Percentiles rank a stretch among this genome's conserved stretches.
These are phyloP conservation scores for Calonectria henricotiae DNA, from an alignment of 2,329 filamentous ascomycete genomes.

Conservation along the genomic window DNA sequence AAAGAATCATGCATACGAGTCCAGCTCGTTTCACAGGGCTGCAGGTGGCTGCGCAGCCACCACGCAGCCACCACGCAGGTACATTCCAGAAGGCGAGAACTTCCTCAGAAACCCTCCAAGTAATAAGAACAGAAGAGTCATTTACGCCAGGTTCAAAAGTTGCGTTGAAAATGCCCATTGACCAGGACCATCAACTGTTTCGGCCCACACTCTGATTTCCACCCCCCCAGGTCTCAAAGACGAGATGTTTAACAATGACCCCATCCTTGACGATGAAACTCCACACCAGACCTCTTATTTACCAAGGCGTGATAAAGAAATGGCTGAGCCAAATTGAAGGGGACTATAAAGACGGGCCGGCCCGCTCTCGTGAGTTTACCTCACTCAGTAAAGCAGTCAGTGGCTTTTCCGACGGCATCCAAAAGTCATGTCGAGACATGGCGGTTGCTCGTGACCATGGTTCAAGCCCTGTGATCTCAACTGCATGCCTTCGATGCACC, in stretches of 20 bases:
- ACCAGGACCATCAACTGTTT: not conserved
- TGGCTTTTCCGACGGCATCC: not conserved
- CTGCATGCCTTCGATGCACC: not conserved
- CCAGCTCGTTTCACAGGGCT: not conserved
- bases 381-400: not conserved
- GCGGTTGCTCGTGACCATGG: not conserved
- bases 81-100: not conserved
- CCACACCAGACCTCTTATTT: not conserved
- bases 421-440: slow-evolving; percentile 14
- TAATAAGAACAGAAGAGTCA: not conserved
- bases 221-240: not conserved
- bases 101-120: not conserved
- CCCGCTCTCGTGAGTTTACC: not conserved
- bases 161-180: not conserved
- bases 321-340: not conserved
- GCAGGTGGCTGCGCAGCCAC: slow-evolving; percentile 3
- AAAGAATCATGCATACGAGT: not conserved
- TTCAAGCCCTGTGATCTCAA: not conserved
- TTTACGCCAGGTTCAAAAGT: not conserved
- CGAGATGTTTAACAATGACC: not conserved
- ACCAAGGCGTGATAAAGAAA: not conserved
- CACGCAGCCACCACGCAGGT: not conserved
- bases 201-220: not conserved
- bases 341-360: not conserved
- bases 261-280: not conserved